These are phyloP conservation scores for Tricholoma saponaceum DNA, from an alignment of 768 basidiomycete genomes.

Conservation along the genomic window DNA sequence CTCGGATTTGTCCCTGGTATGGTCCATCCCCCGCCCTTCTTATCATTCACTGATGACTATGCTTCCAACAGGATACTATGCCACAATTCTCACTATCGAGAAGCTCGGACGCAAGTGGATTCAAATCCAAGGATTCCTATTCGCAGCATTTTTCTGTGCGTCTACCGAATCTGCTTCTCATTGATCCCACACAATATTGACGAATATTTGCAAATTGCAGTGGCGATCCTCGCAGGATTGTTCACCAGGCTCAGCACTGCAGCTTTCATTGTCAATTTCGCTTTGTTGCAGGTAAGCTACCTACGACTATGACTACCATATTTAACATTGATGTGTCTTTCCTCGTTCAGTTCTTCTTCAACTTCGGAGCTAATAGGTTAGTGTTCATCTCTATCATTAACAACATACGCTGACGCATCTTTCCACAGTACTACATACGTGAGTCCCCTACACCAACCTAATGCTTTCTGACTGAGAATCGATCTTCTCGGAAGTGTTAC, in stretches of 20 bases:
- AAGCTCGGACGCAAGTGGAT: constrained; percentile 71
- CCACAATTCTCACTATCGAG: constrained; percentile 64
- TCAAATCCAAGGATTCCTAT: constrained; percentile 71
- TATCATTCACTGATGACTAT: not conserved
- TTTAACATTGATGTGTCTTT: not conserved
- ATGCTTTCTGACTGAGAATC: not conserved
- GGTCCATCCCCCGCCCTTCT: not conserved
- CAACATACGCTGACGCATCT: not conserved
- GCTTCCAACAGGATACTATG: constrained; percentile 59
- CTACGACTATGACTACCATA: not conserved
- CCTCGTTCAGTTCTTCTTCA: constrained; percentile 63
- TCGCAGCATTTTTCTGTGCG: constrained; percentile 64
- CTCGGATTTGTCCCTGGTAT: constrained; percentile 77
- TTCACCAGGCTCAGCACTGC: constrained; percentile 53
- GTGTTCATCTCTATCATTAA: constrained; percentile 15
- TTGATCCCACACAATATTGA: not conserved
- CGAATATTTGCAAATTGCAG: constrained; percentile 23
- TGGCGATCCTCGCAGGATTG: constrained; percentile 64
- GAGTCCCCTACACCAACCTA: constrained; percentile 7
- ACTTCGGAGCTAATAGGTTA: constrained; percentile 72
- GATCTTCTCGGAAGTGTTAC: constrained; percentile 43
- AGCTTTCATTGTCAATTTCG: constrained; percentile 69
- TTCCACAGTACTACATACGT: constrained; percentile 48
- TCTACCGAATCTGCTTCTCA: not conserved
- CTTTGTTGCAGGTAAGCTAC: constrained; percentile 51